Conservation (phyloP, 805 yeast species). For the Saccharomycopsis babjevae region DNA sequence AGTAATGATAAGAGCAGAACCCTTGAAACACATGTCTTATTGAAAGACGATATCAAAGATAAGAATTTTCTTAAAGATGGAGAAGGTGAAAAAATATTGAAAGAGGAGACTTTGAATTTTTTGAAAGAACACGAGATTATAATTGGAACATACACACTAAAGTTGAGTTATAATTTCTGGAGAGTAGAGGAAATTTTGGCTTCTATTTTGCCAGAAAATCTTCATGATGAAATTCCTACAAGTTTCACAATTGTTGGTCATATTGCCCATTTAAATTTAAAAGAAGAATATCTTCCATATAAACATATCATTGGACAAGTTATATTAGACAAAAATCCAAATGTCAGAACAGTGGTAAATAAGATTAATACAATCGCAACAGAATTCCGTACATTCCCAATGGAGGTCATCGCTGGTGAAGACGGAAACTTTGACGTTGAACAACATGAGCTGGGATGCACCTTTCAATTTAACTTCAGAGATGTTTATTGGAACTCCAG, state of each 20-base stretch:
- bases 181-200: conserved; percentile 75
- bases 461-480: conserved; percentile 77
- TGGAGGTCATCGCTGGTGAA: conserved; percentile 89
- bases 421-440: conserved; percentile 84
- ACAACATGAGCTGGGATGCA: conserved; percentile 81
- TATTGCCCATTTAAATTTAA: conserved; percentile 82
- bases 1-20: not conserved
- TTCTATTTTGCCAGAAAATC: conserved; percentile 64
- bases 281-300: conserved; percentile 77
- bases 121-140: conserved; percentile 38
- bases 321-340: conserved; percentile 75
- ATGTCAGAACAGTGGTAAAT: conserved; percentile 81
- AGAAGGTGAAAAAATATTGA: conserved; percentile 30
- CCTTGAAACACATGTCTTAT: conserved; percentile 33
- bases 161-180: conserved; percentile 73
- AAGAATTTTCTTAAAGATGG: conserved; percentile 21
- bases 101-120: conserved; percentile 31
- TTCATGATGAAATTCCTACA: conserved; percentile 67
- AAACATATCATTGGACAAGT: conserved; percentile 80
- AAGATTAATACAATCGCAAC: conserved; percentile 82
- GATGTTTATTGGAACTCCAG: conserved; percentile 98
- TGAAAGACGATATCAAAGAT: conserved; percentile 39
- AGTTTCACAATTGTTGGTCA: conserved; percentile 94
- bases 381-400: conserved; percentile 80
- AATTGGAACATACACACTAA: conserved; percentile 43